Evolutionary conservation across 2,329 filamentous ascomycete species (phyloP).

Genomic region (Arachnomyces sp.): DNA sequence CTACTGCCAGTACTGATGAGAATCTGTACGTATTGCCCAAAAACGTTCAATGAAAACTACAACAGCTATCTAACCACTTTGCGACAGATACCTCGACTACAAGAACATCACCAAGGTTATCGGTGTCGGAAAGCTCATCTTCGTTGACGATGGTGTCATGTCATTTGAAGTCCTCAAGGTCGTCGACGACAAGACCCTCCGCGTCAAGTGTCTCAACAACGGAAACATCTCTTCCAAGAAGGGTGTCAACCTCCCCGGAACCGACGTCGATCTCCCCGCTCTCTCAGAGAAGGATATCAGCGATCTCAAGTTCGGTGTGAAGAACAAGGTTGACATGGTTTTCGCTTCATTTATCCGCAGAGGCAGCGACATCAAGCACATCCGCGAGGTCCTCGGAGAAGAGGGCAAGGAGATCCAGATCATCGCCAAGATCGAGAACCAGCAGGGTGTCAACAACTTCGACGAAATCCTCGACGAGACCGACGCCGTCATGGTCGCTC

Average conservation of each 20-base stretch:
- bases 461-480: conserved; percentile 91
- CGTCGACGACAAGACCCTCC: conserved; percentile 79
- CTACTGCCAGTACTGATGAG: conserved; percentile 70
- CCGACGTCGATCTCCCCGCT: conserved; percentile 93
- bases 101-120: conserved; percentile 99
- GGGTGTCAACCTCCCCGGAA: conserved; percentile 98
- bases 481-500: conserved; percentile 98
- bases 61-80: conserved; percentile 2
- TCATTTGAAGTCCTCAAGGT: conserved; percentile 90
- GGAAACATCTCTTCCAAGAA: conserved; percentile 98
- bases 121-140: conserved; percentile 80
- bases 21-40: conserved; percentile 65
- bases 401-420: conserved; percentile 97
- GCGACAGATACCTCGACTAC: conserved; percentile 83
- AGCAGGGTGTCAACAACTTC: conserved; percentile 99
- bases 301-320: conserved; percentile 89
- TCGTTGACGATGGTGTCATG: conserved; percentile 95
- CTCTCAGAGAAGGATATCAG: conserved; percentile 97
- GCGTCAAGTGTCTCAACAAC: conserved; percentile 85
- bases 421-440: conserved; percentile 99
- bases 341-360: conserved; percentile 98
- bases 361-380: conserved; percentile 84
- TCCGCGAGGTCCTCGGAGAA: conserved; percentile 81
- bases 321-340: conserved; percentile 98
- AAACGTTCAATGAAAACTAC: background rate